Evolutionary conservation across 441 rosid genomes (phyloP).

Genomic region (Populus trichocarpa): DNA sequence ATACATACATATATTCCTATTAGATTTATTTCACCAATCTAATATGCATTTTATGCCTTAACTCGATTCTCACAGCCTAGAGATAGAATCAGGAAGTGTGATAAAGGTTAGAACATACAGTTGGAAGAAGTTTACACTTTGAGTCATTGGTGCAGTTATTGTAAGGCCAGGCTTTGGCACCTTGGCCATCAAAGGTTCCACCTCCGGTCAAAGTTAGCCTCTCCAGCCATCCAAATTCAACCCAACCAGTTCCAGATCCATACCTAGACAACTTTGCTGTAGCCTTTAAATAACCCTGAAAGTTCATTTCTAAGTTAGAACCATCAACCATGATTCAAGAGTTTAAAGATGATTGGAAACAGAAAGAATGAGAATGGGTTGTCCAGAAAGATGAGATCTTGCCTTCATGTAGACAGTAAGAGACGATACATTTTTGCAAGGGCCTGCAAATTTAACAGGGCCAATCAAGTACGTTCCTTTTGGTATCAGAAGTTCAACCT

Average conservation of each 20-base stretch:
- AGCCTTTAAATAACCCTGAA: conserved; percentile 57
- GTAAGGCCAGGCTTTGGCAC: conserved; percentile 56
- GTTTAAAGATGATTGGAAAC: not conserved
- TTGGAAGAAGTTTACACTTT: conserved; percentile 32
- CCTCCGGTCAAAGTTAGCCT: conserved; percentile 58
- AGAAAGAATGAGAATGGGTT: conserved; percentile 1
- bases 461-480: conserved; percentile 14
- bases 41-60: not conserved
- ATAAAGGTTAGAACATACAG: conserved; percentile 27
- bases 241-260: conserved; percentile 46
- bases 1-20: not conserved
- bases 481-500: not conserved
- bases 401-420: not conserved
- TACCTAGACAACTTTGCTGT: conserved; percentile 37
- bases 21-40: not conserved
- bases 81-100: not conserved
- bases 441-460: conserved; percentile 32
- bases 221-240: conserved; percentile 41
- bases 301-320: conserved; percentile 2
- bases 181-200: conserved; percentile 58
- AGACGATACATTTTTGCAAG: conserved; percentile 17
- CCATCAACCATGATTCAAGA: not conserved
- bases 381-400: not conserved
- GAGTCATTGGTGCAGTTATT: conserved; percentile 38
- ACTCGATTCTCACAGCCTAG: not conserved